Percentiles rank a stretch among this genome's conserved stretches.
These are phyloP conservation scores for Phytophthora brassicae DNA, from an alignment of 352 stramenopile genomes.

Conservation along the genomic window DNA sequence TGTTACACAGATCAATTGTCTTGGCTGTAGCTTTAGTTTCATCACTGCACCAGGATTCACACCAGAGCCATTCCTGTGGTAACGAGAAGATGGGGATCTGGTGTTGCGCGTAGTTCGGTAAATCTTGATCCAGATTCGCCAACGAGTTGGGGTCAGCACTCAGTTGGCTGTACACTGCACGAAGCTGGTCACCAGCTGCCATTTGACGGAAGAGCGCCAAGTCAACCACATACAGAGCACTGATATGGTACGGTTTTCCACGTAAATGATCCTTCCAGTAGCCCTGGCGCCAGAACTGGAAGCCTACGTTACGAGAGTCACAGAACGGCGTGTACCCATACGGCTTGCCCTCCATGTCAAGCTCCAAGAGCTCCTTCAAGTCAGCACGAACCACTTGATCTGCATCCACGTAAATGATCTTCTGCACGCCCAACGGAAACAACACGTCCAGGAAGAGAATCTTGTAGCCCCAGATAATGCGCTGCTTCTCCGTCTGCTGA, in stretches of 20 bases:
- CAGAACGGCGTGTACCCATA: constrained; percentile 99
- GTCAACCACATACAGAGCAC: constrained; percentile 99
- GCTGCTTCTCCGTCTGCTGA: constrained; percentile 98
- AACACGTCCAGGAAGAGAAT: constrained; percentile 99
- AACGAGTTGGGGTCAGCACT: constrained; percentile 98
- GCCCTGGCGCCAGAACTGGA: constrained; percentile 98
- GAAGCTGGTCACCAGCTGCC: constrained; percentile 95
- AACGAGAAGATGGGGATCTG: constrained; percentile 98
- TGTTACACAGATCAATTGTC: constrained; percentile 99
- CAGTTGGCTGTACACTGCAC: constrained; percentile 96
- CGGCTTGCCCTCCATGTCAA: constrained; percentile 95
- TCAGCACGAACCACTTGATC: constrained; percentile 99
- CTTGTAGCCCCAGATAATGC: constrained; percentile 99
- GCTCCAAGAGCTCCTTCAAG: constrained; percentile 98
- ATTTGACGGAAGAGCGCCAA: constrained; percentile 94
- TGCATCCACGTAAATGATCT: constrained; percentile 99
- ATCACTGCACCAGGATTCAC: constrained; percentile 99
- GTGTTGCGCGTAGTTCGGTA: constrained; percentile 98
- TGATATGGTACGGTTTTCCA: constrained; percentile 99
- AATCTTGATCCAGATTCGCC: constrained; percentile 98
- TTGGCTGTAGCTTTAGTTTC: constrained; percentile 97
- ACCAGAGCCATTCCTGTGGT: constrained; percentile 99
- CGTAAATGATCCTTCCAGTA: constrained; percentile 98
- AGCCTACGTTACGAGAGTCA: constrained; percentile 95
- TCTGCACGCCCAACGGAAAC: constrained; percentile 98